Percentiles rank a stretch among this genome's conserved stretches.
phyloP scores from a whole-genome alignment of 2,329 filamentous ascomycete genomes.

The Ambrosiella xylebori region DNA sequence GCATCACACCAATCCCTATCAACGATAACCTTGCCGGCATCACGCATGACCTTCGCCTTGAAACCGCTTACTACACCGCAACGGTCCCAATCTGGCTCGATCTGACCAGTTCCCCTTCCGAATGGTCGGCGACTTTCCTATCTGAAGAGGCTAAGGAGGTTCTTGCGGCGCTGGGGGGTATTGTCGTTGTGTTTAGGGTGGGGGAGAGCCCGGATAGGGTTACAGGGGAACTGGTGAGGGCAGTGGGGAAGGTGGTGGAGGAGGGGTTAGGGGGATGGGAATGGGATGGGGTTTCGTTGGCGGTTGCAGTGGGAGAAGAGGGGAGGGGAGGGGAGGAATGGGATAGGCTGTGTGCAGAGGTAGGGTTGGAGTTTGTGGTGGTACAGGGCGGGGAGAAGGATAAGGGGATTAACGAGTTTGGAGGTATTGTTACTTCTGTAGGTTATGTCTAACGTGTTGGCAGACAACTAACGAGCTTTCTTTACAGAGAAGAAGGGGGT shows the following conservation, averaged over 20 bases:
- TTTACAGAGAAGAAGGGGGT: conserved; percentile 39
- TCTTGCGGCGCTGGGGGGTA: conserved; percentile 39
- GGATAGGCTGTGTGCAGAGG: conserved; percentile 42
- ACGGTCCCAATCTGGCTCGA: conserved; percentile 52
- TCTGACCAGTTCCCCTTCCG: conserved; percentile 28
- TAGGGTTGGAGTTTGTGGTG: conserved; percentile 46
- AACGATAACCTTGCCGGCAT: conserved; percentile 36
- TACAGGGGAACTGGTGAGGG: conserved; percentile 26
- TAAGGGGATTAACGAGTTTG: conserved; percentile 36
- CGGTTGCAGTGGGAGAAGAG: conserved; percentile 34
- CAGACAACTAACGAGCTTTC: too few relatives aligned
- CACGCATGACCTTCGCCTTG: conserved; percentile 37
- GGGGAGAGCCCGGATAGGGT: conserved; percentile 9
- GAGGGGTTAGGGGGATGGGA: conserved; percentile 41
- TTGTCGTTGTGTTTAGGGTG: conserved; percentile 28
- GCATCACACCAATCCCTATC: conserved; percentile 24
- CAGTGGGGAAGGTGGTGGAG: conserved; percentile 37
- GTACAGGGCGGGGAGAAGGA: conserved; percentile 24
- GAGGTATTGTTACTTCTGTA: conserved; percentile 27
- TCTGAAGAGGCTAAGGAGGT: conserved; percentile 45
- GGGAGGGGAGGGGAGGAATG: conserved; percentile 32
- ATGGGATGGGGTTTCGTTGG: conserved; percentile 49
- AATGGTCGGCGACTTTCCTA: conserved; percentile 41
- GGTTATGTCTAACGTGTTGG: background rate
- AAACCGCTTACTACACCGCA: conserved; percentile 44